Evolutionary conservation across 352 stramenopile genomes (phyloP).

Genomic region (Pythium folliculosum): DNA sequence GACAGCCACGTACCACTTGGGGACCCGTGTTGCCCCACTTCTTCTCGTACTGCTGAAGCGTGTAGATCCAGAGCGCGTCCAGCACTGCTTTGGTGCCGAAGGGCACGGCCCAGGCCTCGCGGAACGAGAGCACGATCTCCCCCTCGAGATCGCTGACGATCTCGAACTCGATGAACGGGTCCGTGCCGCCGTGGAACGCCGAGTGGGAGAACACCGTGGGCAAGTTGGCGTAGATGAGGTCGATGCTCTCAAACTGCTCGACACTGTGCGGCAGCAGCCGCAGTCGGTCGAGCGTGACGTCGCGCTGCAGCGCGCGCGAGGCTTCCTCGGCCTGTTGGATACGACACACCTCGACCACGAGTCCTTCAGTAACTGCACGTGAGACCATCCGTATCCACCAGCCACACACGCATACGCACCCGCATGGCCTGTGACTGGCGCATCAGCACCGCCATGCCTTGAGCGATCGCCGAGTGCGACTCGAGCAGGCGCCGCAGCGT

Average conservation of each 20-base stretch:
- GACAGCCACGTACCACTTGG: conserved; percentile 4
- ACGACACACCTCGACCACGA: too few species aligned
- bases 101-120: conserved; percentile 18
- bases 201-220: conserved; percentile 7
- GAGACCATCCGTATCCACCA: too few species aligned
- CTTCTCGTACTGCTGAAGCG: conserved; percentile 13
- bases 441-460: conserved; percentile 27
- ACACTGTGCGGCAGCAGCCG: neutral
- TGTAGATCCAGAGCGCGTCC: conserved; percentile 15
- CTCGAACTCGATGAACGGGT: conserved; percentile 23
- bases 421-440: conserved; percentile 6
- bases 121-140: conserved; percentile 17
- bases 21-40: conserved; percentile 5
- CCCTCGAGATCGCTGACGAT: conserved; percentile 11
- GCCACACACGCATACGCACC: too few species aligned
- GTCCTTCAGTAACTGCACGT: too few species aligned
- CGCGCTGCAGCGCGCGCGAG: too few species aligned
- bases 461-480: conserved; percentile 30
- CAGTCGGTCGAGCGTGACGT: neutral
- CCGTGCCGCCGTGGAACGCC: conserved; percentile 17
- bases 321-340: too few species aligned
- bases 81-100: conserved; percentile 15
- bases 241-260: conserved; percentile 12
- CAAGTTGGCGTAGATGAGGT: conserved; percentile 9
- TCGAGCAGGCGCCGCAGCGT: conserved; percentile 29